Evolutionary conservation across 2,329 filamentous ascomycete species (phyloP).

Genomic region (Fusarium sp.): DNA sequence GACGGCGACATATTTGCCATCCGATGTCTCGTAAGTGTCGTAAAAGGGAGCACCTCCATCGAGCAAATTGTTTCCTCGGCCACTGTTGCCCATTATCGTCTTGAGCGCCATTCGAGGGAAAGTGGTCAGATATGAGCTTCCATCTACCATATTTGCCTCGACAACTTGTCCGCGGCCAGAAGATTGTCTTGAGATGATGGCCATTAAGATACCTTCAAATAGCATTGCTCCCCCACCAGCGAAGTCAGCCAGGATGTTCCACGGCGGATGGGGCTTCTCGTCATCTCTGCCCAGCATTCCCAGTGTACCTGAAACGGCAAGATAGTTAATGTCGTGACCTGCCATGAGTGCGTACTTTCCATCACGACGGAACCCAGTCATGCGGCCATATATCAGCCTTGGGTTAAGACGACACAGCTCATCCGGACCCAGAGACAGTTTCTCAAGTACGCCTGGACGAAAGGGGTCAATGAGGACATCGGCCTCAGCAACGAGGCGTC

Average conservation of each 20-base stretch:
- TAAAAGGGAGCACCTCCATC: slow-evolving; percentile 92
- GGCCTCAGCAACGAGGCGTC: slow-evolving; percentile 72
- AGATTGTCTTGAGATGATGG: slow-evolving; percentile 72
- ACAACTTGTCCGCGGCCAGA: slow-evolving; percentile 85
- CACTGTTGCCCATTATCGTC: slow-evolving; percentile 67
- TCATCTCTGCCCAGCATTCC: slow-evolving; percentile 76
- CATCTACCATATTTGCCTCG: slow-evolving; percentile 97
- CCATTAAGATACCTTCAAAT: slow-evolving; percentile 84
- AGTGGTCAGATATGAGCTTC: slow-evolving; percentile 78
- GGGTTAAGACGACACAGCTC: slow-evolving; percentile 75
- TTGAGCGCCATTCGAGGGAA: slow-evolving; percentile 77
- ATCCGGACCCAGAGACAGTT: slow-evolving; percentile 78
- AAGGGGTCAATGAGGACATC: slow-evolving; percentile 95
- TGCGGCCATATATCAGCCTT: slow-evolving; percentile 80
- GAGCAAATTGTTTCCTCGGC: slow-evolving; percentile 79
- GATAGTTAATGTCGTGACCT: slow-evolving; percentile 96
- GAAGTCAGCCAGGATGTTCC: slow-evolving; percentile 89
- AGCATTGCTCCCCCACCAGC: slow-evolving; percentile 87
- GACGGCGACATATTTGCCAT: slow-evolving; percentile 85
- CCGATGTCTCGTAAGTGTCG: slow-evolving; percentile 85
- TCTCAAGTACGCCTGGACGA: slow-evolving; percentile 89
- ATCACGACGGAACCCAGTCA: slow-evolving; percentile 91
- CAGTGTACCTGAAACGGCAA: slow-evolving; percentile 85
- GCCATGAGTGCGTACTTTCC: slow-evolving; percentile 89
- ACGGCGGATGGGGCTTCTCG: slow-evolving; percentile 79